Evolutionary conservation across 495 filamentous ascomycete genomes (phyloP).

Genomic region (Aspergillus hancockii): DNA sequence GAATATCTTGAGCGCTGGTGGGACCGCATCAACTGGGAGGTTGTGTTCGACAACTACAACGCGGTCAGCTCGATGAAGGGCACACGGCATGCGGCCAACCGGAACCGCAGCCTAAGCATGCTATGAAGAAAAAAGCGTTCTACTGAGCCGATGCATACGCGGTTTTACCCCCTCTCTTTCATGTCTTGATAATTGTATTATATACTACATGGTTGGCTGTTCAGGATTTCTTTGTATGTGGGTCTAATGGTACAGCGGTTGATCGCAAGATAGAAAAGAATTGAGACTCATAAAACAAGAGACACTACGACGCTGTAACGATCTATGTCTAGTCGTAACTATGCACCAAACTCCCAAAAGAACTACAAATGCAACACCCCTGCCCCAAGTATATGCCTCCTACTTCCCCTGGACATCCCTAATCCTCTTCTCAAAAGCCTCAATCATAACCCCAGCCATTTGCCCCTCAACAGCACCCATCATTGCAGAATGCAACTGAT

Average conservation of each 20-base stretch:
- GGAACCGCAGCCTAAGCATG: conserved; percentile 33
- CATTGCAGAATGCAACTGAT: conserved; percentile 77
- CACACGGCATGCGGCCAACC: conserved; percentile 19
- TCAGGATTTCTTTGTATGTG: conserved; percentile 16
- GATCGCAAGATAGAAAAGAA: conserved; percentile 14
- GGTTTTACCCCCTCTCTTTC: conserved; percentile 3
- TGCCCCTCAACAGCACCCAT: conserved; percentile 79
- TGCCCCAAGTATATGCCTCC: not conserved
- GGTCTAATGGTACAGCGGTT: conserved; percentile 27
- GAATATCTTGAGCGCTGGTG: conserved; percentile 81
- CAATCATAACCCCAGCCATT: conserved; percentile 84
- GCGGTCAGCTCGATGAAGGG: conserved; percentile 30
- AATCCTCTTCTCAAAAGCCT: conserved; percentile 86
- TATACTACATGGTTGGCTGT: conserved; percentile 24
- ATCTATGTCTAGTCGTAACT: not conserved
- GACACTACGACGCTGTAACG: conserved; percentile 1
- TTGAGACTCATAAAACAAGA: conserved; percentile 8
- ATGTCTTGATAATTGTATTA: conserved; percentile 32
- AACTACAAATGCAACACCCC: not conserved
- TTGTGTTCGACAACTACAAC: conserved; percentile 58
- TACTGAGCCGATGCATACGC: not conserved
- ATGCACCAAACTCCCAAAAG: not conserved
- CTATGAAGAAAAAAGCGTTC: conserved; percentile 24
- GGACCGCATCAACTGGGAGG: conserved; percentile 80
- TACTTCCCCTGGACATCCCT: conserved; percentile 48